Base-by-base conservation (phyloP, 2,329 filamentous ascomycete species). In the Penicillium vulpinum region DNA sequence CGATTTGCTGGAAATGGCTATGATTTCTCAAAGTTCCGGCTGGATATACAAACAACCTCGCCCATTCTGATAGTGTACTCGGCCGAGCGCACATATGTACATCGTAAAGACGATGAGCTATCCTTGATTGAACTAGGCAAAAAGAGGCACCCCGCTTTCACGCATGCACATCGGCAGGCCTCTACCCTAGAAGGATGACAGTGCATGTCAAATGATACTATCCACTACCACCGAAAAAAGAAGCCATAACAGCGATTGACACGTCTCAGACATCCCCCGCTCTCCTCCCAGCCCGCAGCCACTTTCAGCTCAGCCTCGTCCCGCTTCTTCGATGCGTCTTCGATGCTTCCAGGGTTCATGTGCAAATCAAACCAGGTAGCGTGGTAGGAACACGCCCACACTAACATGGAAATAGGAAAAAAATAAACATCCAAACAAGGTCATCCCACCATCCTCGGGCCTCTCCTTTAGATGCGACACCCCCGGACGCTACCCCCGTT, bases 251-350 rank as follows among this genome's bases (percentile, higher is more conserved):
- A 33, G 31, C 9, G n/a, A 47, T 44, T 56, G 49, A 56, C 29
- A 43, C 46, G 50, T 57, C 57, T 58, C 50, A 54, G 43, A 44
- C 45, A 46, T 31, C 21, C 49, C 39, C 44, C 29, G 31, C 46
- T 39, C 41, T 29, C 54, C 24, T 58, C 59, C 58, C 51, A 63
- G 47, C 56, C 51, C 59, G 53, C 62, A 63, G 56, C 56, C 57
- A 57, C 49, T 43, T 33, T 52, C 57, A 61, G 41, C 56, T 59
- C 57, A 60, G 62, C 62, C 61, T 58, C 63, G 47, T 52, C 57
- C 35, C 26, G 51, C 57, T 62, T 49, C 62, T 70, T 70, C 67
- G 65, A 69, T 69, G 67, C 69, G 60, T 67, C 66, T 70, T 70
- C 69, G 62, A 66, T 69, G 60, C 66, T 64, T 54, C 45, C 36